These are phyloP conservation scores for Puccinia triticina DNA, from an alignment of 1,284 basidiomycete genomes.

Conservation along the genomic window DNA sequence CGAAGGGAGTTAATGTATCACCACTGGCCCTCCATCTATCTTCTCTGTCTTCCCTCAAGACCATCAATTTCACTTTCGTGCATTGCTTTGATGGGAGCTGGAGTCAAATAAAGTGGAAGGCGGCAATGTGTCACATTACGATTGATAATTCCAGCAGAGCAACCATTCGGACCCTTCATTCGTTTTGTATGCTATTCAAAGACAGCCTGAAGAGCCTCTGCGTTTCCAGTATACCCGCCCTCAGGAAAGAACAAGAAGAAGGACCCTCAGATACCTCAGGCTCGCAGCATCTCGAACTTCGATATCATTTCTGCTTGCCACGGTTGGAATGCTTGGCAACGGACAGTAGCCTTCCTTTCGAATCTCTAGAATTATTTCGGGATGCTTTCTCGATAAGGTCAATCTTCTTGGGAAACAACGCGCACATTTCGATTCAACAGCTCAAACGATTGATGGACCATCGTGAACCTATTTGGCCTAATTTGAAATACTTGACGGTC, in stretches of 20 bases:
- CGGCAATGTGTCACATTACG: background rate
- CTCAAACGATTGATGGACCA: background rate
- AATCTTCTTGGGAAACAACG: background rate
- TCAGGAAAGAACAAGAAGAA: background rate
- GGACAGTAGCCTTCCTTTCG: background rate
- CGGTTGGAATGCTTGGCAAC: background rate
- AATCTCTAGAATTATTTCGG: background rate
- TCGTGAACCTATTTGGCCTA: background rate
- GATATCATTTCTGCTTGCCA: background rate
- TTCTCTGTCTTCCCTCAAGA: background rate
- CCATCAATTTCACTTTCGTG: background rate
- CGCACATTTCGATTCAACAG: background rate
- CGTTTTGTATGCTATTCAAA: slow-evolving; percentile 8
- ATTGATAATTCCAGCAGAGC: background rate
- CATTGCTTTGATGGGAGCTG: slow-evolving; percentile 8
- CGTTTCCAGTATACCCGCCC: background rate
- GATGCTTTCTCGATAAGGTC: background rate
- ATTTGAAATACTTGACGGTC: background rate
- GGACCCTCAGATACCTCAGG: background rate
- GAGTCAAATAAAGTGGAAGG: slow-evolving; percentile 1
- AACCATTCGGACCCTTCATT: background rate
- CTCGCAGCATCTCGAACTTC: background rate
- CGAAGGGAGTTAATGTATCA: background rate
- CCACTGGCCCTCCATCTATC: slow-evolving; percentile 9
- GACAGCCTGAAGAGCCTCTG: background rate